Evolutionary conservation across 495 filamentous ascomycete species (phyloP).

Genomic region (Penicillium taxi): DNA sequence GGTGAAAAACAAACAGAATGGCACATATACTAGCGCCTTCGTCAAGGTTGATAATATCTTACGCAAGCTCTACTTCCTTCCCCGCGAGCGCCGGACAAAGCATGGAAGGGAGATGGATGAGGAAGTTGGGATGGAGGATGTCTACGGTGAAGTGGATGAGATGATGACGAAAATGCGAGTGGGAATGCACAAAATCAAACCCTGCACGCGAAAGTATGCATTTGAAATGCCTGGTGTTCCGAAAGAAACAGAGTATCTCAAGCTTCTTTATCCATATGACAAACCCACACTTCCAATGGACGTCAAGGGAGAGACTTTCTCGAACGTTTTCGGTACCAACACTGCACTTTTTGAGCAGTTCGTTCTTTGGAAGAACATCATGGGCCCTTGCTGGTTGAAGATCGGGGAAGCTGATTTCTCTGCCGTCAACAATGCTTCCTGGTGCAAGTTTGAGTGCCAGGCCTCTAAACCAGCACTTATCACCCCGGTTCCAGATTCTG

Average conservation of each 20-base stretch:
- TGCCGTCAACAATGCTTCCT: conserved; percentile 82
- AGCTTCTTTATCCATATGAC: conserved; percentile 87
- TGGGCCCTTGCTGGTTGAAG: conserved; percentile 95
- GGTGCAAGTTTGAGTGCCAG: conserved; percentile 91
- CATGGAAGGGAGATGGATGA: conserved; percentile 64
- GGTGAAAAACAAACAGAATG: conserved; percentile 80
- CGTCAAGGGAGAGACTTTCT: conserved; percentile 79
- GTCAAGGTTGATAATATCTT: conserved; percentile 93
- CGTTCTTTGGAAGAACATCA: conserved; percentile 94
- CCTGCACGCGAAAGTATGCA: conserved; percentile 83
- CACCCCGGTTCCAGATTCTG: conserved; percentile 59
- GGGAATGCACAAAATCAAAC: conserved; percentile 86
- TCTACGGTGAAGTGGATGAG: conserved; percentile 77
- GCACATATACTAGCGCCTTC: conserved; percentile 79
- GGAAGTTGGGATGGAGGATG: conserved; percentile 80
- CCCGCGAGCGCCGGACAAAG: conserved; percentile 60
- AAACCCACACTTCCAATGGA: conserved; percentile 62
- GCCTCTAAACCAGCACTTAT: conserved; percentile 69
- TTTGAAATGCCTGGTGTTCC: conserved; percentile 87
- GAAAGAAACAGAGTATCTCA: conserved; percentile 82
- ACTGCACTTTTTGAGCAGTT: conserved; percentile 96
- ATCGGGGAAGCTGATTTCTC: conserved; percentile 78
- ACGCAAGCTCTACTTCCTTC: conserved; percentile 88
- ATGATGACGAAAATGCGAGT: conserved; percentile 81
- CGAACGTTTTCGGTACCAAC: conserved; percentile 88